phyloP scores from a whole-genome alignment of 164 flowering plant genomes.

The Tinospora cordifolia region DNA sequence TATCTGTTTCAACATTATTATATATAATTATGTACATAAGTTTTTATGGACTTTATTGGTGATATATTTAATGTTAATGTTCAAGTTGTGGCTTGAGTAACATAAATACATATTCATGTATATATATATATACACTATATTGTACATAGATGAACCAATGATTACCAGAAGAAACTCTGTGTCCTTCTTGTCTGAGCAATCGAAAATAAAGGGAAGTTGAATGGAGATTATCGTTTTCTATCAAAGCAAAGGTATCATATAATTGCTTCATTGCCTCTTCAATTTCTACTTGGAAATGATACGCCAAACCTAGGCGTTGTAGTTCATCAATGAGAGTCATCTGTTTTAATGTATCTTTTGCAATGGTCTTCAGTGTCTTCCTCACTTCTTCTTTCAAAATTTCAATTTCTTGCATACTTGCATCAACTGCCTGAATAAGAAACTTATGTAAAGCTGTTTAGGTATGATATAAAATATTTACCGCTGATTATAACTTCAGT shows the following conservation, averaged over 20 bases:
- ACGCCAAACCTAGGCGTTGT: neutral
- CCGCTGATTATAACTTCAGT: too few species aligned
- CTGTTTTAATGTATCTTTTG: neutral
- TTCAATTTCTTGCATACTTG: neutral
- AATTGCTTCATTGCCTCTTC: too few species aligned
- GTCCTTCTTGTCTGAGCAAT: conserved; percentile 11
- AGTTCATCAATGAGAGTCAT: neutral
- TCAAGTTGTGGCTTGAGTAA: neutral
- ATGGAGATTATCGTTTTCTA: conserved; percentile 1
- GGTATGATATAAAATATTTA: too few species aligned
- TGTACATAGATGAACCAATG: too few species aligned
- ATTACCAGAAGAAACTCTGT: neutral
- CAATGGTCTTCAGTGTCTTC: neutral
- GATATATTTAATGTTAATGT: too few species aligned
- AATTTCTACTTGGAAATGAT: conserved; percentile 1
- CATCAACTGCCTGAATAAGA: too few species aligned
- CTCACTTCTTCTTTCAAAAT: conserved; percentile 10
- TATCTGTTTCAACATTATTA: conserved; percentile 1
- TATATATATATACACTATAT: too few species aligned
- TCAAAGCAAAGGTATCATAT: too few species aligned
- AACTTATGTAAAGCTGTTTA: too few species aligned
- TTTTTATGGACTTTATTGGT: too few species aligned
- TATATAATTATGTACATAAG: too few species aligned
- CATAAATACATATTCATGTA: neutral
- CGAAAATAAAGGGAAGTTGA: conserved; percentile 2